phyloP scores from a whole-genome alignment of 768 basidiomycete species.

The Suillus occidentalis region DNA sequence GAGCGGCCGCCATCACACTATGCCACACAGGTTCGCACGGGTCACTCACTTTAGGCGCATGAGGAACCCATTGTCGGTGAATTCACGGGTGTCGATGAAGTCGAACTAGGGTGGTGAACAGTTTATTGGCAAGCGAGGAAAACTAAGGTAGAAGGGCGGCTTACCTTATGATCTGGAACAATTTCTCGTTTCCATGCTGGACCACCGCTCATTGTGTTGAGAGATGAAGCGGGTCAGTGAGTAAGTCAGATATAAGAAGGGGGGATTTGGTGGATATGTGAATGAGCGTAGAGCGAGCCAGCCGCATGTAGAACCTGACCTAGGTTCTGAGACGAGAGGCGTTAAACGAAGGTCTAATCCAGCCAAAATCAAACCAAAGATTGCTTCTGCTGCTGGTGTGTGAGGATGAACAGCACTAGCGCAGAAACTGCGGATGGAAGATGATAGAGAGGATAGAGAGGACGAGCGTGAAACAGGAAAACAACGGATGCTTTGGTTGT shows the following conservation, averaged over 20 bases:
- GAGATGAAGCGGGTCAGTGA: conserved; percentile 14
- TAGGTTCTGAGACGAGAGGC: conserved; percentile 23
- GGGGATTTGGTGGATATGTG: conserved; percentile 22
- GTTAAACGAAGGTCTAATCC: conserved; percentile 20
- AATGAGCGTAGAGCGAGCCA: conserved; percentile 33
- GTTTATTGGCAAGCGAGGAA: conserved; percentile 5
- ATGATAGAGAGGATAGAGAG: neutral
- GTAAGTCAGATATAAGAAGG: conserved; percentile 21
- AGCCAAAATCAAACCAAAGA: neutral
- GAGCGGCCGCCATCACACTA: neutral
- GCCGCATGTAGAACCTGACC: conserved; percentile 31
- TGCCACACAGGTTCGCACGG: neutral
- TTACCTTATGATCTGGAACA: conserved; percentile 96
- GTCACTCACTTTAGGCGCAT: conserved; percentile 80
- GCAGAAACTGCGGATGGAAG: conserved; percentile 21
- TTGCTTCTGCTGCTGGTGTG: conserved; percentile 10
- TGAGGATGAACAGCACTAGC: conserved; percentile 18
- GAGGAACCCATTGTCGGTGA: conserved; percentile 80
- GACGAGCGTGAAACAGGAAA: neutral
- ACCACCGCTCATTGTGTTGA: conserved; percentile 45
- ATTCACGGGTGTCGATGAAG: conserved; percentile 93
- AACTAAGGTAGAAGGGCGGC: conserved; percentile 15
- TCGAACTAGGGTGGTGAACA: conserved; percentile 66
- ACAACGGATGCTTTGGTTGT: conserved; percentile 11
- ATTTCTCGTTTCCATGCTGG: conserved; percentile 96